A percentile compares a stretch with the other conserved stretches of the same genome.
phyloP scores from a whole-genome alignment of 345 rosid genomes.

The Eucalyptus marginata region DNA sequence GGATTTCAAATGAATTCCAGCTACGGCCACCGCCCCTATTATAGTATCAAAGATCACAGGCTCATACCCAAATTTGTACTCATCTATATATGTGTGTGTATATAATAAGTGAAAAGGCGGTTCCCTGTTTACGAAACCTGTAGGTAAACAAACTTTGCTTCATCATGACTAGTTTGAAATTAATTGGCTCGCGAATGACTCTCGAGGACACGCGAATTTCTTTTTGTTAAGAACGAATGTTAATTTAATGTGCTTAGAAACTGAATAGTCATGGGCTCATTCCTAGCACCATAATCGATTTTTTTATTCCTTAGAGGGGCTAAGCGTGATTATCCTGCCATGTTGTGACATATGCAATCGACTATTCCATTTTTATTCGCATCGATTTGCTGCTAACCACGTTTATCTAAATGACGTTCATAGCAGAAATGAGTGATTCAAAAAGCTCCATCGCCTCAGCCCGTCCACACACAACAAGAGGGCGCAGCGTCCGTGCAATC shows the following conservation, averaged over 20 bases:
- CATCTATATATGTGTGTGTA: background rate
- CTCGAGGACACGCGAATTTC: background rate
- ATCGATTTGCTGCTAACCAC: background rate
- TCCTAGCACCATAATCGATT: background rate
- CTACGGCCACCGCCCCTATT: background rate
- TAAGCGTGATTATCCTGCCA: background rate
- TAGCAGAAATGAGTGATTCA: background rate
- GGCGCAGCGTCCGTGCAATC: background rate
- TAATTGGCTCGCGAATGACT: background rate
- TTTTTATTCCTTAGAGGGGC: background rate
- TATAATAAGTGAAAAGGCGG: background rate
- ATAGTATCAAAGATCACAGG: background rate
- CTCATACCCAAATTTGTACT: background rate
- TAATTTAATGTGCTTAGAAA: background rate
- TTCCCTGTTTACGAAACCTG: background rate
- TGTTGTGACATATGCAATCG: background rate
- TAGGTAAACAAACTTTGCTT: background rate
- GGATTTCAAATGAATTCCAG: background rate
- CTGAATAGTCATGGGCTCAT: background rate
- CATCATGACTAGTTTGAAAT: background rate
- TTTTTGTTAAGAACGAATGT: background rate
- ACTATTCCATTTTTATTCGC: background rate
- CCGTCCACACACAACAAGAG: background rate
- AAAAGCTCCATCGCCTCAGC: background rate
- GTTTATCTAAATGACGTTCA: background rate